These are phyloP conservation scores for Brassica juncea DNA, from an alignment of 345 rosid genomes.

Conservation along the genomic window DNA sequence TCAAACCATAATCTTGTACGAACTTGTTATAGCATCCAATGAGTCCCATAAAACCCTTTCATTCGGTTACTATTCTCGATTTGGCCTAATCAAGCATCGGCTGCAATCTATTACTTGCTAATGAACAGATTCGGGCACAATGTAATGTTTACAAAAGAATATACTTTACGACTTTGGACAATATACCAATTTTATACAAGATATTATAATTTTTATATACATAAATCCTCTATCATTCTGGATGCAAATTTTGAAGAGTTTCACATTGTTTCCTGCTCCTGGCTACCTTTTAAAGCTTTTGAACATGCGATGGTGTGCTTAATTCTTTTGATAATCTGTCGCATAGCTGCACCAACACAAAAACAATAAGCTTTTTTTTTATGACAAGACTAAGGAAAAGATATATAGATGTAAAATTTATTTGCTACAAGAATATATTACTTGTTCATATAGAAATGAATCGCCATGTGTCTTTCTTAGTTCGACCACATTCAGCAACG, in stretches of 20 bases:
- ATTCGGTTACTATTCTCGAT: no score
- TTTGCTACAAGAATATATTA: constrained; percentile 19
- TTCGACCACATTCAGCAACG: constrained; percentile 70
- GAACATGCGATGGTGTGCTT: constrained; percentile 39
- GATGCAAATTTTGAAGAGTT: neutral
- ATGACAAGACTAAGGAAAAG: neutral
- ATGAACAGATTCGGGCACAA: neutral
- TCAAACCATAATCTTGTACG: neutral
- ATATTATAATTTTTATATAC: neutral
- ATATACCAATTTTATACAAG: neutral
- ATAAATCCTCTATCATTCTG: neutral
- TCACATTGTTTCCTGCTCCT: neutral
- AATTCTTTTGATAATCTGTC: constrained; percentile 61
- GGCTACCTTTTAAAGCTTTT: constrained; percentile 14
- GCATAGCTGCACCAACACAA: constrained; percentile 58
- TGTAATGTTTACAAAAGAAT: neutral
- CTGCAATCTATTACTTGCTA: neutral
- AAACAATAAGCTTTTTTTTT: neutral
- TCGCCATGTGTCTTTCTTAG: constrained; percentile 74
- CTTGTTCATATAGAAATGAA: constrained; percentile 70
- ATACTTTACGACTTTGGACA: neutral
- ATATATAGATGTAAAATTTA: neutral
- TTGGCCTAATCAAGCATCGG: neutral
- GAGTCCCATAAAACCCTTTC: neutral
- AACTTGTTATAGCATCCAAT: neutral